phyloP scores from a whole-genome alignment of 768 basidiomycete species.

The Strobilomyces echinocephalus region DNA sequence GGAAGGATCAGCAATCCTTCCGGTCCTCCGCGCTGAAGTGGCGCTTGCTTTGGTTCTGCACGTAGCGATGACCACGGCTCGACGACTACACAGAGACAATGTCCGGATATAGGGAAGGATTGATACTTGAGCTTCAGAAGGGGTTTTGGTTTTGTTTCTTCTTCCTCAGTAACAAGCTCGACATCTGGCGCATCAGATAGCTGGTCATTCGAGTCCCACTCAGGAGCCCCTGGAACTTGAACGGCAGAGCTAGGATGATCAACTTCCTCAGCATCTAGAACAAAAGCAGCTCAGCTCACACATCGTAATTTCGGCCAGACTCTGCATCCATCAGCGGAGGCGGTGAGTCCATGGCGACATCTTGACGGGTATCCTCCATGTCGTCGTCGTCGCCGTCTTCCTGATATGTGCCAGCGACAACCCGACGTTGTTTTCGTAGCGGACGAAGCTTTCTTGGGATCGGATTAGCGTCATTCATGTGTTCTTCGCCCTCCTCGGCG shows the following conservation, averaged over 20 bases:
- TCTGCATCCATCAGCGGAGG: background rate
- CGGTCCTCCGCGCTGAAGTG: constrained; percentile 16
- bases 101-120: constrained; percentile 65
- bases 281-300: constrained; percentile 4
- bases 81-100: constrained; percentile 76
- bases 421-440: constrained; percentile 30
- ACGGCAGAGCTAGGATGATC: background rate
- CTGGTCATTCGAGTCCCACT: background rate
- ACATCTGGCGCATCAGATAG: constrained; percentile 16
- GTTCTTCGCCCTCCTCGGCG: constrained; percentile 18
- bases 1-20: constrained; percentile 25
- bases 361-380: constrained; percentile 1
- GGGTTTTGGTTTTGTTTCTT: constrained; percentile 71
- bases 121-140: constrained; percentile 59
- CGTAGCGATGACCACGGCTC: constrained; percentile 71
- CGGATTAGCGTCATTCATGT: constrained; percentile 9
- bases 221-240: background rate
- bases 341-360: constrained; percentile 17
- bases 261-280: background rate
- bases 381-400: constrained; percentile 22
- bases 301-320: background rate
- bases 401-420: constrained; percentile 22
- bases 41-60: constrained; percentile 29
- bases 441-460: constrained; percentile 21
- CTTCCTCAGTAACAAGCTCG: constrained; percentile 48